Percentiles rank a stretch among this genome's conserved stretches.
phyloP scores from a whole-genome alignment of 208 protist genomes.

The Acanthamoeba castellanii region DNA sequence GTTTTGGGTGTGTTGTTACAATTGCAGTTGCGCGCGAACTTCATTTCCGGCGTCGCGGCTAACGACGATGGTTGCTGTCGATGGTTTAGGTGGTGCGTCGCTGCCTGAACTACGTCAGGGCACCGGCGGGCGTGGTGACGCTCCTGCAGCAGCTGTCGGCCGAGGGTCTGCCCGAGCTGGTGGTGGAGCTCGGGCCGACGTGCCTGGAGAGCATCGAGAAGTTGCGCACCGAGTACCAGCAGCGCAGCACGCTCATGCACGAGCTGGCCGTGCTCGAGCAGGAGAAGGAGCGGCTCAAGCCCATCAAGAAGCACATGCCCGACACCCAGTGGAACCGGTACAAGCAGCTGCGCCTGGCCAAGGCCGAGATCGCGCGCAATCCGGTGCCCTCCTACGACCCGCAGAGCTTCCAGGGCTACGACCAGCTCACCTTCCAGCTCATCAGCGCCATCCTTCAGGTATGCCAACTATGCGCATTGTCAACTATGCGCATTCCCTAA shows the following conservation, averaged over 20 bases:
- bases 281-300: constrained; percentile 3
- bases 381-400: constrained; percentile 4
- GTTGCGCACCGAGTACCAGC: constrained; percentile 12
- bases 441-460: constrained; percentile 24
- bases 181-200: background rate
- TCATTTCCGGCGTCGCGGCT: background rate
- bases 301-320: constrained; percentile 45
- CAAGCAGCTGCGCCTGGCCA: constrained; percentile 47
- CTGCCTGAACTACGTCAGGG: constrained; percentile 25
- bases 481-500: no score
- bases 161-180: background rate
- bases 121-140: background rate
- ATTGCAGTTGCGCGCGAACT: no score
- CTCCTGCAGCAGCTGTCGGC: background rate
- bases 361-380: constrained; percentile 22
- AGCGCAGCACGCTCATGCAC: constrained; percentile 30
- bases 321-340: constrained; percentile 47
- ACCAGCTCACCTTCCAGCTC: constrained; percentile 39
- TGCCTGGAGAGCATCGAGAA: constrained; percentile 34
- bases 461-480: no score
- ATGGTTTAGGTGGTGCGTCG: background rate
- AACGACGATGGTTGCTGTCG: background rate
- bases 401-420: constrained; percentile 47
- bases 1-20: background rate
- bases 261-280: constrained; percentile 15